Percentiles rank a stretch among this genome's conserved stretches.
Conservation (phyloP, 306 rosid genomes). For the Mimosa pudica region DNA sequence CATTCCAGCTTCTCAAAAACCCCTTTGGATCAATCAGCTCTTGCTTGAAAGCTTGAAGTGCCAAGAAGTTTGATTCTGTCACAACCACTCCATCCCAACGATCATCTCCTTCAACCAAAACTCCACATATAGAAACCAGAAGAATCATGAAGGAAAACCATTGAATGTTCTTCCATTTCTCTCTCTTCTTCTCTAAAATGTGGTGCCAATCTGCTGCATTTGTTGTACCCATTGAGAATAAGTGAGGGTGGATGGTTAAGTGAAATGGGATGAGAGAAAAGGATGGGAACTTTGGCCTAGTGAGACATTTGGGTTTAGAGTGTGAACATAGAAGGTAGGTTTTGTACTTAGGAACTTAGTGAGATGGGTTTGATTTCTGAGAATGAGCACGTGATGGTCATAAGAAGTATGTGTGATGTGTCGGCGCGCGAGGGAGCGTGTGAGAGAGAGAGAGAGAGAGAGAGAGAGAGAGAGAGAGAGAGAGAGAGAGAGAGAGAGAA, state of each 20-base stretch:
- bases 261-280: background rate
- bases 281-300: background rate
- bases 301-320: background rate
- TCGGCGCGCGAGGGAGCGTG: constrained; percentile 7
- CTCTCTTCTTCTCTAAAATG: background rate
- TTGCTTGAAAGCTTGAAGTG: constrained; percentile 4
- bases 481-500: background rate
- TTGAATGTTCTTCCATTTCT: background rate
- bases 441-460: constrained; percentile 2
- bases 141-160: background rate
- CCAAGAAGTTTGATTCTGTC: constrained; percentile 11
- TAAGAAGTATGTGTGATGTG: background rate
- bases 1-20: constrained; percentile 5
- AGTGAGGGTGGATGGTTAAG: background rate
- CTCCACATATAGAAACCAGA: background rate
- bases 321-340: background rate
- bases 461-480: too few species aligned
- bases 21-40: constrained; percentile 9
- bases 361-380: background rate
- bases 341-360: background rate
- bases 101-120: constrained; percentile 1
- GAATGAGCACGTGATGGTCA: constrained; percentile 6
- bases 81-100: constrained; percentile 13
- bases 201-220: constrained; percentile 2
- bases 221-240: background rate